A percentile compares a stretch with the other conserved stretches of the same genome.
These are phyloP conservation scores for Iris pallida DNA, from an alignment of 116 monocot genomes.

Conservation along the genomic window DNA sequence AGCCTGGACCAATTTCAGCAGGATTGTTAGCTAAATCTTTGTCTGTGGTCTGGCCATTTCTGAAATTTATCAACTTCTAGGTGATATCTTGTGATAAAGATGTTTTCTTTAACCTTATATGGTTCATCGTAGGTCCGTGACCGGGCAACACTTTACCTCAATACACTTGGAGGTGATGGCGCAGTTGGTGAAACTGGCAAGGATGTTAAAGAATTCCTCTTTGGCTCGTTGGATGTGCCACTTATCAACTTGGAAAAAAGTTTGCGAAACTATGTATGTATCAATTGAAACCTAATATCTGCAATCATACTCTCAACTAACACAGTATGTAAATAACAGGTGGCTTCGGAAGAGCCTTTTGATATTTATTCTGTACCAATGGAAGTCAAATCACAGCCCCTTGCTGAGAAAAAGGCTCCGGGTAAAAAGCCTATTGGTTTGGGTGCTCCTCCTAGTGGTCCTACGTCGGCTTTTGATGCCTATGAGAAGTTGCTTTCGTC, in stretches of 20 bases:
- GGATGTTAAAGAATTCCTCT: constrained; percentile 87
- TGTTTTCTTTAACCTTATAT: background rate
- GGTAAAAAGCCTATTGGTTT: constrained; percentile 68
- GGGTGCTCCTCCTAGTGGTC: constrained; percentile 42
- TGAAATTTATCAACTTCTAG: background rate
- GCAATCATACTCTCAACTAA: background rate
- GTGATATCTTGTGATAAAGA: background rate
- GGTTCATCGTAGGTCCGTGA: constrained; percentile 71
- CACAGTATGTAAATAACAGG: constrained; percentile 35
- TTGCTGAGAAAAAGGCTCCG: constrained; percentile 80
- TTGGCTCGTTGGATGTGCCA: constrained; percentile 85
- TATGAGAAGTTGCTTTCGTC: constrained; percentile 92
- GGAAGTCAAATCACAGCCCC: constrained; percentile 85
- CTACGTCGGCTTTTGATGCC: constrained; percentile 63
- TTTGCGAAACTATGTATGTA: constrained; percentile 78
- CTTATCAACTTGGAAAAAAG: constrained; percentile 82
- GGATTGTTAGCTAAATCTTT: background rate
- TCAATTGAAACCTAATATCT: constrained; percentile 9
- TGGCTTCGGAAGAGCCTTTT: constrained; percentile 83
- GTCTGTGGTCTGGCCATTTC: background rate
- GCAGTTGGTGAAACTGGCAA: constrained; percentile 40
- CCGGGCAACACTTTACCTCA: constrained; percentile 93
- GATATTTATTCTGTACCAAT: constrained; percentile 72
- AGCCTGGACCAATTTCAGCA: background rate
- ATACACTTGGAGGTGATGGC: constrained; percentile 58